Evolutionary conservation across 805 yeast species (phyloP), one percentile per base, ranked within the genome.

Genomic region (Kluyveromyces nonfermentans): DNA sequence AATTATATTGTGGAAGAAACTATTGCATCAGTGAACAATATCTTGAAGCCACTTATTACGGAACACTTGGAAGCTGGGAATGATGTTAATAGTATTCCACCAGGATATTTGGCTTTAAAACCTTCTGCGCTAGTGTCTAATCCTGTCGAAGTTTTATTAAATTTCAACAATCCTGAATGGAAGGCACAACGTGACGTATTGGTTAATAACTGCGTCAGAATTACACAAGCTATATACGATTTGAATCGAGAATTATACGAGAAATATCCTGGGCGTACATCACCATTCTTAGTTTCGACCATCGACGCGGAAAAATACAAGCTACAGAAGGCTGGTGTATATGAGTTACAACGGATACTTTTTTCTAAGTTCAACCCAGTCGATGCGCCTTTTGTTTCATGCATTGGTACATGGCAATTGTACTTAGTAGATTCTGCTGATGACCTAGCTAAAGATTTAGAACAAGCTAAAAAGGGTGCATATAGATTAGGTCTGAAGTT

Each of bases 351-450:
- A 70, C 77, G 96, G 62, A 75, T 80, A 52, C 71, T 89, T 62
- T 86, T 83, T 71, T 57, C 74, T 50, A 77, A 74, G 56, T 89
- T 78, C 68, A 89, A 89, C 69, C 77, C 75, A 33, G 54, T 67
- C 32, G 67, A 75, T 46, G 61, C 68, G 34, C 79, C 81, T 4
- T 56, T 67, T 5, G 72, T 79, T 18, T 76, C 83, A 25, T 85
- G 86, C 20, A 85, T 85, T 40, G 97, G 97, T 22, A 89, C 97
- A 7, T 75, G 90, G 64, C 97, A 89, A 69, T 80, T 90, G 86
- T 89, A 89, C 64, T 72, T 90, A 56, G 77, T 80, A 40, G 85
- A 82, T 50, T 79, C 94, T 0, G 61, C 79, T 2, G 71, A 71
- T 17, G 72, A 84, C 52, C 68, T 90, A 50, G 63, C 74, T 28